Conservation (phyloP, 192 early-diverging fungal species). For the Chytriomyces sp. region DNA sequence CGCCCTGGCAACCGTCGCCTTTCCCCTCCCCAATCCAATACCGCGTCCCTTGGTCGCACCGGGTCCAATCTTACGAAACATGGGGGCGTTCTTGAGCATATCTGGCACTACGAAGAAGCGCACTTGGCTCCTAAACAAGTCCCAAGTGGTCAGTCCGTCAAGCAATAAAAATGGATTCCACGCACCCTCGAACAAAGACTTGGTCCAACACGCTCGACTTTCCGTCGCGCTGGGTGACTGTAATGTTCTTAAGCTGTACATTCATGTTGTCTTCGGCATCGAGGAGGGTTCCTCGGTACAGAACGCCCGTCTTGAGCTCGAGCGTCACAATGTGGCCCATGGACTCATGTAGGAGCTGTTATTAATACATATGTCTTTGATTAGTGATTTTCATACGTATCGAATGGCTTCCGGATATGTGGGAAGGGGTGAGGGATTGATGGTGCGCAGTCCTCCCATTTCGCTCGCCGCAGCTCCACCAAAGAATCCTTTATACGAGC, state of each 20-base stretch:
- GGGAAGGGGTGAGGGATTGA: too few species aligned
- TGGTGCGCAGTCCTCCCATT: too few species aligned
- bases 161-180: slow-evolving; percentile 57
- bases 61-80: slow-evolving; percentile 94
- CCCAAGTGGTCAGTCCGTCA: slow-evolving; percentile 79
- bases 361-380: too few species aligned
- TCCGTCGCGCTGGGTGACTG: slow-evolving; percentile 90
- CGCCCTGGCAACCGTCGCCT: slow-evolving; percentile 80
- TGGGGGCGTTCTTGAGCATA: slow-evolving; percentile 99
- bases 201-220: slow-evolving; percentile 89
- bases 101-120: slow-evolving; percentile 98
- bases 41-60: slow-evolving; percentile 78
- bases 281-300: slow-evolving; percentile 92
- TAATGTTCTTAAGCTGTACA: slow-evolving; percentile 93
- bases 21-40: slow-evolving; percentile 79
- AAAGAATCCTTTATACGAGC: too few species aligned
- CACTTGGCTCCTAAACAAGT: slow-evolving; percentile 44
- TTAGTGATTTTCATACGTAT: too few species aligned
- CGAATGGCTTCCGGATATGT: too few species aligned
- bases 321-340: slow-evolving; percentile 95
- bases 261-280: slow-evolving; percentile 99
- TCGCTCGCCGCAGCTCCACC: too few species aligned
- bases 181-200: slow-evolving; percentile 86
- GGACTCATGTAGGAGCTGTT: slow-evolving; percentile 89
- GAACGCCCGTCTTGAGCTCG: slow-evolving; percentile 91